Base-by-base conservation (phyloP, 1,284 basidiomycete species). In the Ganoderma lingzhi region DNA sequence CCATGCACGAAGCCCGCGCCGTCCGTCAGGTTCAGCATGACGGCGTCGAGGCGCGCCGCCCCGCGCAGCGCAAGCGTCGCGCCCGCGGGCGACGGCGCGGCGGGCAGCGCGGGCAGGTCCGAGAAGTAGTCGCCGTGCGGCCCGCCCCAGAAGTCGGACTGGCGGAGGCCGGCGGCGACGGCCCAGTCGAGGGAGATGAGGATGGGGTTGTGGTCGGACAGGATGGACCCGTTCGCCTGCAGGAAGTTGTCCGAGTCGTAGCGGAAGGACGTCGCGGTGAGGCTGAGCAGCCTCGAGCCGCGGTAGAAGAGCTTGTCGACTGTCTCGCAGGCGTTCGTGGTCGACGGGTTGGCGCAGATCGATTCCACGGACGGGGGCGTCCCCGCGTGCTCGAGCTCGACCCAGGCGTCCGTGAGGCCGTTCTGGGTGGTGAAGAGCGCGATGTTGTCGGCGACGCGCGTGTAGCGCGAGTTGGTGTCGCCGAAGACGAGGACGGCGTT, bases 281-380 rank as follows among this genome's bases (percentile, higher is more conserved):
- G 39, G 28, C 44, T 37, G 44, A 68, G 45, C 23, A 68, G 48
- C 48, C 48, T 37, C n/a, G 56, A 63, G 37, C 66, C 65, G 55
- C 69, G 69, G 69, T 17, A 70, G 63, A 70, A 67, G 51, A 70
- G 41, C 61, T 70, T 70, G 66, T 70, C 69, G 66, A 70, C 69
- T 0, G 66, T 67, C 69, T 70, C 69, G 60, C 69, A 70, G 3
- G 69, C 55, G 66, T 64, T 53, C 19, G 63, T 61, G 2, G 51
- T 51, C 23, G 65, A 41, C 28, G 66, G 66, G 30, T 56, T 62
- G 14, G 14, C 15, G 66, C 66, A 67, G 53, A 67, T 23, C 48
- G 62, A 30, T 14, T 61, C 65, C 8, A 45, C 69, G 28, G 53
- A 23, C 2, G 69, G 69, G 1, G 66, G 51, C 1, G 55, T 37